phyloP scores from a whole-genome alignment of 768 basidiomycete genomes.

The Solioccasus polychromus region DNA sequence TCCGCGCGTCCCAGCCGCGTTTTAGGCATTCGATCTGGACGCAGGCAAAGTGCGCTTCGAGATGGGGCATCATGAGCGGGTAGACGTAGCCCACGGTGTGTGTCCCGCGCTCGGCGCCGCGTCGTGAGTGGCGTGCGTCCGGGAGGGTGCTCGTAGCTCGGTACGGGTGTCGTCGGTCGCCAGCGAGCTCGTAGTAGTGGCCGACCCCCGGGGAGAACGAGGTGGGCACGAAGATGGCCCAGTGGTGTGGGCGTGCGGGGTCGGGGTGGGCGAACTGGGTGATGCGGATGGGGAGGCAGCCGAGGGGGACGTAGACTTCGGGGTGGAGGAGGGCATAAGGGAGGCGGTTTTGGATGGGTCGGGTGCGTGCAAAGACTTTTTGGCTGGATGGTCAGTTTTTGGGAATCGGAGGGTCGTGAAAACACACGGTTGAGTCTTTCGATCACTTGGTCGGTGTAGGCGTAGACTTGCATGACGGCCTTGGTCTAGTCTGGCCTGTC shows the following conservation, averaged over 20 bases:
- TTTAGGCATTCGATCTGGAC: not conserved
- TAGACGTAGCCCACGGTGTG: slow-evolving; percentile 10
- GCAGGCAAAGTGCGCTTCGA: slow-evolving; percentile 6
- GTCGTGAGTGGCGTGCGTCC: not conserved
- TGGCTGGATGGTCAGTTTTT: too few species aligned
- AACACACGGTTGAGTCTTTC: not conserved
- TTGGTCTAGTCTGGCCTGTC: not conserved
- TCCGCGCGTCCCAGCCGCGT: not conserved
- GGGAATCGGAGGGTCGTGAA: too few species aligned
- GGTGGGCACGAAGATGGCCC: slow-evolving; percentile 12
- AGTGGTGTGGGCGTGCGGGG: not conserved
- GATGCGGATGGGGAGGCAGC: slow-evolving; percentile 6
- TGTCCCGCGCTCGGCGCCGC: slow-evolving; percentile 6
- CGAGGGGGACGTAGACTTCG: not conserved
- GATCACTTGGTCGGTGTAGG: slow-evolving; percentile 4
- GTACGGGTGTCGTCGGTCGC: not conserved
- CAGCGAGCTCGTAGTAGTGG: slow-evolving; percentile 7
- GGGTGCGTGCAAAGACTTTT: not conserved
- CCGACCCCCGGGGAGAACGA: slow-evolving; percentile 3
- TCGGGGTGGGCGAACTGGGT: not conserved
- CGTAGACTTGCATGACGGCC: not conserved
- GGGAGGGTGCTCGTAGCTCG: not conserved
- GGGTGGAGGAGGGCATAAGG: not conserved
- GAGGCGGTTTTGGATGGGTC: not conserved
- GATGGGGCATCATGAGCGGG: not conserved